Conservation (phyloP, 2,329 filamentous ascomycete genomes). For the Myriosclerotinia curreyana region DNA sequence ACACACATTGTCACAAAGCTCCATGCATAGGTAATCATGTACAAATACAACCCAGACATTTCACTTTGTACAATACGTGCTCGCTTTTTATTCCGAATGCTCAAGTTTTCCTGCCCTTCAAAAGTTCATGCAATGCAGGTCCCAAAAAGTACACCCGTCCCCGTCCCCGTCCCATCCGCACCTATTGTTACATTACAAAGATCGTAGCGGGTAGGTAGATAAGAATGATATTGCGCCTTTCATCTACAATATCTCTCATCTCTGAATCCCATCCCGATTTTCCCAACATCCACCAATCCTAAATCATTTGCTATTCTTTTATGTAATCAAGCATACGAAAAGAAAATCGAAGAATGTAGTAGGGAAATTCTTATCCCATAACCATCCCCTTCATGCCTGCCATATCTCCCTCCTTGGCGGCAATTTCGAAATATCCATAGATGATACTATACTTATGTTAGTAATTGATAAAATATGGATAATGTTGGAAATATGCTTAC, state of each 20-base stretch:
- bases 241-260: background rate
- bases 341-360: constrained; percentile 30
- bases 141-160: constrained; percentile 10
- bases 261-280: constrained; percentile 9
- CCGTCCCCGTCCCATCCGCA: background rate
- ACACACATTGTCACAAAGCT: too few species aligned
- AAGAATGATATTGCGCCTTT: constrained; percentile 16
- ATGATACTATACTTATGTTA: constrained; percentile 69
- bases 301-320: constrained; percentile 20
- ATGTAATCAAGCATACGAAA: constrained; percentile 27
- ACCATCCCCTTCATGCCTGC: constrained; percentile 74
- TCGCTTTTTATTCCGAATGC: constrained; percentile 5
- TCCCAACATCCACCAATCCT: constrained; percentile 9
- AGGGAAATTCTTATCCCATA: constrained; percentile 54
- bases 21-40: background rate
- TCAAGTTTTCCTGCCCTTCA: background rate
- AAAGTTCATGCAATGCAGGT: constrained; percentile 8
- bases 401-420: constrained; percentile 96
- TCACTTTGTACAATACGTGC: constrained; percentile 9
- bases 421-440: constrained; percentile 99
- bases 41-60: background rate
- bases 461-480: constrained; percentile 37
- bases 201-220: constrained; percentile 16
- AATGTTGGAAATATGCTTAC: constrained; percentile 56
- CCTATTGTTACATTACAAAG: constrained; percentile 19